These are phyloP conservation scores for Cardiospermum halicacabum DNA, from an alignment of 345 rosid genomes.

Conservation along the genomic window DNA sequence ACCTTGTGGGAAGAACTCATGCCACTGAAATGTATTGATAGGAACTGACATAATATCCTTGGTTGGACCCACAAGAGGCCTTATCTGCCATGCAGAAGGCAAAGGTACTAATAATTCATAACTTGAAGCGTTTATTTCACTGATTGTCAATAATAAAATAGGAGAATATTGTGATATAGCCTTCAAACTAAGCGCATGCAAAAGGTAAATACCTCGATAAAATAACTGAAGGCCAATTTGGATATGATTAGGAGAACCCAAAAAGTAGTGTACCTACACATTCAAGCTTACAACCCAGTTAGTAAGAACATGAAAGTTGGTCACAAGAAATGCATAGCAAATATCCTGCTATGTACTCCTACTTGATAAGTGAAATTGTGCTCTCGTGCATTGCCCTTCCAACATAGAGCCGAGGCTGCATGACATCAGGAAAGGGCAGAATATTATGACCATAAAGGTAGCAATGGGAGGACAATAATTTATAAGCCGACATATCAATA, in stretches of 20 bases:
- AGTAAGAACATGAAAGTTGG: not conserved
- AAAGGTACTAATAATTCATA: not conserved
- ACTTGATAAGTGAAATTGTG: constrained; percentile 42
- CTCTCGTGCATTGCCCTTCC: constrained; percentile 71
- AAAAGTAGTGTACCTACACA: constrained; percentile 52
- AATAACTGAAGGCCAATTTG: constrained; percentile 56
- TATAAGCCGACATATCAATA: not conserved
- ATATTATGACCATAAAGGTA: not conserved
- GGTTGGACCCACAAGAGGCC: constrained; percentile 60
- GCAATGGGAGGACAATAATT: not conserved
- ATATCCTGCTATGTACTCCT: constrained; percentile 16
- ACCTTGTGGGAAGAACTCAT: constrained; percentile 65
- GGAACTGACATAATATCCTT: constrained; percentile 42
- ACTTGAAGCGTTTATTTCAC: not conserved
- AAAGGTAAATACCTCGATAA: constrained; percentile 42
- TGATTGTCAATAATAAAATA: not conserved
- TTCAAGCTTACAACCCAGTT: constrained; percentile 2
- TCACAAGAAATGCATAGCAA: not conserved
- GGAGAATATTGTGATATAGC: not conserved
- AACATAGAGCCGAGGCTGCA: constrained; percentile 52
- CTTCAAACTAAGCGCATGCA: not conserved
- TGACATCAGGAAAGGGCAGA: not conserved
- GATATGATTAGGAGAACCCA: constrained; percentile 49
- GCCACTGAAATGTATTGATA: constrained; percentile 43
- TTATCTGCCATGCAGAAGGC: constrained; percentile 36